Evolutionary conservation across 2,329 filamentous ascomycete genomes (phyloP).

Genomic region (Cladosporium sp.): DNA sequence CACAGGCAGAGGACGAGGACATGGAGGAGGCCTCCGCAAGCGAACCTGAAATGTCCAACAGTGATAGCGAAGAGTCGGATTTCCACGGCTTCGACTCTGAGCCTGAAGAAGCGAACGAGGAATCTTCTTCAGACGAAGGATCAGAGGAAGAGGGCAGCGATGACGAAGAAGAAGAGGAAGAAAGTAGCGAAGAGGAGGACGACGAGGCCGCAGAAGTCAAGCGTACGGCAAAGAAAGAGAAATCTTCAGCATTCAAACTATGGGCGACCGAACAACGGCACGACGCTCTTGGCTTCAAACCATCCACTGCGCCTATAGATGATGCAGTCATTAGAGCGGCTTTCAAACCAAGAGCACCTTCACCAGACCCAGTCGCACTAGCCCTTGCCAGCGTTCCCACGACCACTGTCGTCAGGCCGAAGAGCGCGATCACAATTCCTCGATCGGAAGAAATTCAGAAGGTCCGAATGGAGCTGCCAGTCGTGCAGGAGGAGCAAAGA

Average conservation of each 20-base stretch:
- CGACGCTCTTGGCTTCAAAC: constrained; percentile 70
- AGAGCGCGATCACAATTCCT: constrained; percentile 71
- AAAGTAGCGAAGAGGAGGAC: constrained; percentile 34
- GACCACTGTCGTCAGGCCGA: constrained; percentile 63
- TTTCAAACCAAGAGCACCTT: constrained; percentile 67
- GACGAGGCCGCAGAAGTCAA: constrained; percentile 37
- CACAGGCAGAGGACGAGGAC: constrained; percentile 29
- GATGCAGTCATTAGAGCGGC: constrained; percentile 50
- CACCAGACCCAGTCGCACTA: constrained; percentile 69
- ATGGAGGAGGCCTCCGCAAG: constrained; percentile 20
- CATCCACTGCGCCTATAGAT: constrained; percentile 47
- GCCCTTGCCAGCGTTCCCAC: constrained; percentile 61
- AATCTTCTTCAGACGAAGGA: neutral
- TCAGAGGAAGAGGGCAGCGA: constrained; percentile 27
- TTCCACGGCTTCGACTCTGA: constrained; percentile 14
- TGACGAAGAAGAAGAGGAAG: constrained; percentile 28
- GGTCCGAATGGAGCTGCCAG: constrained; percentile 75
- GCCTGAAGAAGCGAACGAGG: constrained; percentile 5
- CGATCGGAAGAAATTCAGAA: constrained; percentile 74
- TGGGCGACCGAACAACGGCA: constrained; percentile 91
- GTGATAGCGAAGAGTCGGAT: constrained; percentile 16
- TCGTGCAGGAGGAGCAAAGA: constrained; percentile 92
- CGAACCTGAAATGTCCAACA: constrained; percentile 4
- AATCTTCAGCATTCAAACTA: constrained; percentile 77
- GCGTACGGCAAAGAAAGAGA: constrained; percentile 41